phyloP scores from a whole-genome alignment of 192 early-diverging fungal genomes.

The Cetraspora pellucida region DNA sequence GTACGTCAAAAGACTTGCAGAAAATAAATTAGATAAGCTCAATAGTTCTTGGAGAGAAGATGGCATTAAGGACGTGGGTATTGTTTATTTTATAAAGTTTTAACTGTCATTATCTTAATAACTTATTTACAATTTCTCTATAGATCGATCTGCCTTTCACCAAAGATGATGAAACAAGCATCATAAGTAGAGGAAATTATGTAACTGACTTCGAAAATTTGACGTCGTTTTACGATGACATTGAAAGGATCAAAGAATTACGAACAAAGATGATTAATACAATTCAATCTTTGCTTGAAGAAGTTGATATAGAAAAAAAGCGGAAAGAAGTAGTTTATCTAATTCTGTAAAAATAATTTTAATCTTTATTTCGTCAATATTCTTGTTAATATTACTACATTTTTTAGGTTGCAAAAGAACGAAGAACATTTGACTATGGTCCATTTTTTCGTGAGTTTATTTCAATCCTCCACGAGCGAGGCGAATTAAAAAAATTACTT shows the following conservation, averaged over 20 bases:
- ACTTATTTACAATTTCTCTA: background rate
- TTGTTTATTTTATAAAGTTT: background rate
- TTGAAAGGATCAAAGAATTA: background rate
- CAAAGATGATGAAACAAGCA: background rate
- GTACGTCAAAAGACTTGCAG: conserved; percentile 38
- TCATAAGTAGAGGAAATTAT: background rate
- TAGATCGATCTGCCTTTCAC: background rate
- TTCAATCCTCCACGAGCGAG: conserved; percentile 13
- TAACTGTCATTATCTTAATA: background rate
- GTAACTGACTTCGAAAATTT: background rate
- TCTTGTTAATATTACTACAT: background rate
- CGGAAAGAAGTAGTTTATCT: background rate
- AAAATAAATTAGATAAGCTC: conserved; percentile 35
- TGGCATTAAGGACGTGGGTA: conserved; percentile 12
- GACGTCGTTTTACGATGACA: background rate
- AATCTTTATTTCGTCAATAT: background rate
- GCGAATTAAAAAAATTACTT: conserved; percentile 6
- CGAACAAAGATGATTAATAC: background rate
- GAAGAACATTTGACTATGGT: conserved; percentile 12
- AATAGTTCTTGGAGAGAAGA: conserved; percentile 43
- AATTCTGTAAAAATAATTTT: background rate
- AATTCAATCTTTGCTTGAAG: background rate
- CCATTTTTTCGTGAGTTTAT: conserved; percentile 28
- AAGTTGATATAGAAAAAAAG: background rate
- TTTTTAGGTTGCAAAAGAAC: conserved; percentile 11